Conservation (phyloP, 2,329 filamentous ascomycete species). For the Colletotrichum falcatum region DNA sequence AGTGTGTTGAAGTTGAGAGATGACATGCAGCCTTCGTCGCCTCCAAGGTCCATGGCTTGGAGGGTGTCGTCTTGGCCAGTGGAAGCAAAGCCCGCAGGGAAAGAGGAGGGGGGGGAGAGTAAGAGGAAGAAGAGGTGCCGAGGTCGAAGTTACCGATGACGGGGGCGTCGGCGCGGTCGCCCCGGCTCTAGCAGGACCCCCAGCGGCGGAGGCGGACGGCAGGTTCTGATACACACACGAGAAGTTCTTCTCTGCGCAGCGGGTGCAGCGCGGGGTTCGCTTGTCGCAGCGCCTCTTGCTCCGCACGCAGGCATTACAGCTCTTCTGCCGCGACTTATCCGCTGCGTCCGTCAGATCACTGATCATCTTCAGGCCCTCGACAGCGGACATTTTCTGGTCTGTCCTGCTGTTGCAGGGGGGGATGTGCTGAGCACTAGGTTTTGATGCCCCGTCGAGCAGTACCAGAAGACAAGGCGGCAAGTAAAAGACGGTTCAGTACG, state of each 20-base stretch:
- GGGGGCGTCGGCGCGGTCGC: neutral
- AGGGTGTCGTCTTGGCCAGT: conserved; percentile 21
- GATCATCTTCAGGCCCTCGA: conserved; percentile 1
- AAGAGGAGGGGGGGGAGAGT: neutral
- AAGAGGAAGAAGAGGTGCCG: neutral
- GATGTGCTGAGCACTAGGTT: neutral
- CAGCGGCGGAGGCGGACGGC: conserved; percentile 42
- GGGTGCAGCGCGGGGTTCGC: conserved; percentile 55
- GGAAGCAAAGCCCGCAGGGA: neutral
- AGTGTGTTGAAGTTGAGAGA: conserved; percentile 36
- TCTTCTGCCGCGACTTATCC: conserved; percentile 62
- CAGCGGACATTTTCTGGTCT: conserved; percentile 7
- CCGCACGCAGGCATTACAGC: conserved; percentile 61
- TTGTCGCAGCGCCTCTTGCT: conserved; percentile 63
- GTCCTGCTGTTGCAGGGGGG: neutral
- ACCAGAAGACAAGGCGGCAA: neutral
- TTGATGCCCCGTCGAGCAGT: neutral
- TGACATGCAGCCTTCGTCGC: conserved; percentile 9
- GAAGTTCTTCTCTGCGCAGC: conserved; percentile 56
- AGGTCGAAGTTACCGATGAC: neutral
- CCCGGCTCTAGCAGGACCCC: neutral
- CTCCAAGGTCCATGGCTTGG: conserved; percentile 35
- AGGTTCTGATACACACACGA: conserved; percentile 57
- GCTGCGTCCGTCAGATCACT: conserved; percentile 32
- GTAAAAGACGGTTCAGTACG: neutral